A percentile compares a stretch with the other conserved stretches of the same genome.
These are phyloP conservation scores for Chaetomium olivaceum DNA, from an alignment of 2,329 filamentous ascomycete genomes.

Conservation along the genomic window DNA sequence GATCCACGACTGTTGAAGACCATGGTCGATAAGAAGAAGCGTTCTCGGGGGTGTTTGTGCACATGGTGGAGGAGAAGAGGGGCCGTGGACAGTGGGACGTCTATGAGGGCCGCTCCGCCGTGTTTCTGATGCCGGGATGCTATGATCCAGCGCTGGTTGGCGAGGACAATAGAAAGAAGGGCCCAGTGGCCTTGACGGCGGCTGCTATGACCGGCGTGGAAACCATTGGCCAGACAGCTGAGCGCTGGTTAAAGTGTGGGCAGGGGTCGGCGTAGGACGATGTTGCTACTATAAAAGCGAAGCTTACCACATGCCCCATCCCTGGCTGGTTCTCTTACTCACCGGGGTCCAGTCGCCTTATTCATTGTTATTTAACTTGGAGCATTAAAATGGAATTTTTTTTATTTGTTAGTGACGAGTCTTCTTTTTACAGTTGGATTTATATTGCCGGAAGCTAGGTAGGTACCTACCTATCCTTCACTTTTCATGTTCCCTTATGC, in stretches of 20 bases:
- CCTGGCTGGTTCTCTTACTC: no score
- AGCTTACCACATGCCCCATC: background rate
- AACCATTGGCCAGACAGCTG: background rate
- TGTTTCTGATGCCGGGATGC: background rate
- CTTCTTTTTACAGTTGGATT: no score
- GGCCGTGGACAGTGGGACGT: background rate
- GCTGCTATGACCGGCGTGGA: background rate
- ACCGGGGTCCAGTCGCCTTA: no score
- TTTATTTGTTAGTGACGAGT: no score
- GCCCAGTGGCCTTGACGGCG: background rate
- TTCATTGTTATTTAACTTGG: no score
- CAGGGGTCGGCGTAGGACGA: background rate
- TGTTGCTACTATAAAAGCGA: background rate
- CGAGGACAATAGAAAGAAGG: background rate
- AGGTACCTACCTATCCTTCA: no score
- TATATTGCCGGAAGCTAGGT: no score
- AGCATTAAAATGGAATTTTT: no score
- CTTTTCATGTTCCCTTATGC: no score
- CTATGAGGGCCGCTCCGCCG: background rate
- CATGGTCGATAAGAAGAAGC: background rate
- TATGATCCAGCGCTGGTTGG: background rate
- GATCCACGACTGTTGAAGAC: background rate
- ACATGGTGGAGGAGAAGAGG: background rate
- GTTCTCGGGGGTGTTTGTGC: background rate
- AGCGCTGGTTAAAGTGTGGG: background rate